phyloP scores from a whole-genome alignment of 257 asterid species.

The Solanum pimpinellifolium region DNA sequence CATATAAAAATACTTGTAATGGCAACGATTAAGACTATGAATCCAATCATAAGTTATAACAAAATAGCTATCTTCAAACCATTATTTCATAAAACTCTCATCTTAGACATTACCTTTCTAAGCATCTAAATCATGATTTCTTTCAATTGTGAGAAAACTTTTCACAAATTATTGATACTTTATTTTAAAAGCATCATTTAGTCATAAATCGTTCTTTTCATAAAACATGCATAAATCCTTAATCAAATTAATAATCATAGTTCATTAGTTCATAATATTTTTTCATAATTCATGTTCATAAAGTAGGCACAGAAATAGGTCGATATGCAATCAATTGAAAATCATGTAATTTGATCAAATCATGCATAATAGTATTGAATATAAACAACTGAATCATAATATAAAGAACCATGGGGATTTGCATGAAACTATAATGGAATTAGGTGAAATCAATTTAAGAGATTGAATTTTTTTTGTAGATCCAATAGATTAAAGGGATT shows the following conservation, averaged over 20 bases:
- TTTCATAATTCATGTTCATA: neutral
- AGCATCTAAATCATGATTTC: neutral
- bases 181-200: neutral
- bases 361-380: neutral
- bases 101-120: neutral
- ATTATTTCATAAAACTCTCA: neutral
- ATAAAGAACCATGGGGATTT: neutral
- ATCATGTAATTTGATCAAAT: neutral
- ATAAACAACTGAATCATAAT: neutral
- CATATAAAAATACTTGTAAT: too few relatives aligned
- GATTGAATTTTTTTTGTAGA: neutral
- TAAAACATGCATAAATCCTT: neutral
- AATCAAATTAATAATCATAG: neutral
- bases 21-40: neutral
- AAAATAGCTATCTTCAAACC: neutral
- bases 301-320: neutral
- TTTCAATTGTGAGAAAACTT: too few relatives aligned
- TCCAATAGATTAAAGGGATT: neutral
- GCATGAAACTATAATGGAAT: too few relatives aligned
- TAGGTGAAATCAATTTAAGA: neutral
- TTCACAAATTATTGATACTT: neutral
- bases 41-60: neutral
- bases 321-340: neutral
- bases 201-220: neutral
- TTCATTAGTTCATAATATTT: neutral